Base-by-base conservation (phyloP, 345 rosid species). In the Salix purpurea region DNA sequence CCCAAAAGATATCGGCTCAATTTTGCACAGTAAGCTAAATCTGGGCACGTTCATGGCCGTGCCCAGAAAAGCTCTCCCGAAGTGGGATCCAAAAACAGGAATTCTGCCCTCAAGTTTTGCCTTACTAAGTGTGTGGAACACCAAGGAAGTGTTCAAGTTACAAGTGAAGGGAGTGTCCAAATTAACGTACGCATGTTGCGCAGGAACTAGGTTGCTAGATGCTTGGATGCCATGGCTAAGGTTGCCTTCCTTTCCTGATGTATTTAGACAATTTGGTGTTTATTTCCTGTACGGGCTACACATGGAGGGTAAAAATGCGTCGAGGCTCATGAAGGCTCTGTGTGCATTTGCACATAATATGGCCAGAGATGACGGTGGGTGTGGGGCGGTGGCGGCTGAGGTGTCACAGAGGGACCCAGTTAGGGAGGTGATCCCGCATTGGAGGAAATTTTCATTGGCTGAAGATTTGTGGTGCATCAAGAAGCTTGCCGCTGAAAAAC, bases 381-480 rank as follows among this genome's bases (percentile, higher is more conserved):
- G 94, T 67, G 91, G 89, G 70, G 97, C 88, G 3, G 62, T 91
- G 24, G 86, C 84, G 32, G 85, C 91, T 2, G 96, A 92, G 83
- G 90, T 91, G 56, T 87, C 88, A 12, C 85, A 83, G 1, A 50
- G 73, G 74, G 97, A 92, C 82, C 87, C 90, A 1, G 85, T 89
- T 28, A 79, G 86, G 60, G 74, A 44, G 32, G 88, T 64, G 26
- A 84, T 92, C 76, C 97, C 96, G 18, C 92, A 90, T 67, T 91
- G 92, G 96, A 92, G 84, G 84, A 88, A 75, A 19, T 72, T 92
- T 30, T 91, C 92, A 2, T 87, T 86, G 92, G 76, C 89, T 2
- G 92, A 87, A 76, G 93, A 92, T 76, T 46, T 91, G 8, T 91
- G 96, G 94, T 92, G 91, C 83, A 81, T 91, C 65, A 92, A 91